Base-by-base conservation (phyloP, 2,329 filamentous ascomycete genomes). In the Claviceps pazoutovae region DNA sequence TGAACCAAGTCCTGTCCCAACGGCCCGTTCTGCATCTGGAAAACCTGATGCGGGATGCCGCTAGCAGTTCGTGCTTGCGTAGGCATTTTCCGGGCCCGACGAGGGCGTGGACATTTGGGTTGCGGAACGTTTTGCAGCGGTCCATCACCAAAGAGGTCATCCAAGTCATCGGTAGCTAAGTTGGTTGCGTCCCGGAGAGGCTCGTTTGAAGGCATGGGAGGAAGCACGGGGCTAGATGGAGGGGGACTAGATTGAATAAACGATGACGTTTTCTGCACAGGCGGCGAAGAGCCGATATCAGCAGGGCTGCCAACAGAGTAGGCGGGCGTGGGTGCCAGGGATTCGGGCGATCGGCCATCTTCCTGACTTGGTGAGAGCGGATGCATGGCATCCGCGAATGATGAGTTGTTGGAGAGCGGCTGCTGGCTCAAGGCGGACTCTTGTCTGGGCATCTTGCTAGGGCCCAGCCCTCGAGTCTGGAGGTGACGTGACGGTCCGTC, bases 201-300 rank as follows among this genome's bases (percentile, higher is more conserved):
- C 50, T 82, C 80, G 26, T 82, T 64, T 21, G 75, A 70, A 0
- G 72, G 76, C 72, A 83, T 82, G 0, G 79, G 78, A 7, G 80
- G 80, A 48, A 89, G 74, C 44, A 81, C 76, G 2, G 91, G 93
- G 62, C 91, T 97, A 2, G 90, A 95, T 26, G 83, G 80, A 30
- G 80, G 79, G 4, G 84, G 82, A 53, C 79, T 82, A 2, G 77
- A 79, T 49, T 64, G 72, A 34, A 75, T 70, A 57, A 73, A 81
- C 44, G 73, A 67, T 34, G 74, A 72, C 39, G 76, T 76, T 56
- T 80, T 77, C 56, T 89, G 81, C 1, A 94, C 75, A 1, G 93
- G 93, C 14, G 91, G 91, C 3, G 91, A 97, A 0, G 93, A 97
- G 1, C 86, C 86, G 59, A 97, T 88, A 51, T 88, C 86, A 48